A percentile compares a stretch with the other conserved stretches of the same genome.
phyloP scores from a whole-genome alignment of 768 basidiomycete genomes.

The Boletus pseudopeckii region DNA sequence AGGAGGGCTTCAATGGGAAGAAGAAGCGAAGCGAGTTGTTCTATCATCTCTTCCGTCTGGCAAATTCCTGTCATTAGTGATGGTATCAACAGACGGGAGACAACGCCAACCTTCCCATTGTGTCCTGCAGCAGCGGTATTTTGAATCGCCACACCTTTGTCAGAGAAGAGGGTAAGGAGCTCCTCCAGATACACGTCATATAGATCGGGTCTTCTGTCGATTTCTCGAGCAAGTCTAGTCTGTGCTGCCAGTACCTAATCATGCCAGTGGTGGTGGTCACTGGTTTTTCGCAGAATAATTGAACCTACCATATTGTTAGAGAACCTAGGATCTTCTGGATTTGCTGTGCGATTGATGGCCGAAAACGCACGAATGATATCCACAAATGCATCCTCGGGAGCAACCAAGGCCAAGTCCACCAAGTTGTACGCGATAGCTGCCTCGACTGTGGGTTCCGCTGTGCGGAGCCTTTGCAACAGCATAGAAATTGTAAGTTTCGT shows the following conservation, averaged over 20 bases:
- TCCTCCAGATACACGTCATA: conserved; percentile 82
- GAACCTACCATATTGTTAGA: conserved; percentile 81
- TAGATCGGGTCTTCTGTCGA: conserved; percentile 69
- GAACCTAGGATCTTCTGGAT: conserved; percentile 82
- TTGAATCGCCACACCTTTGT: conserved; percentile 90
- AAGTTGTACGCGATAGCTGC: conserved; percentile 90
- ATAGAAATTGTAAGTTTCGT: conserved; percentile 88
- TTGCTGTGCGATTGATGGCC: conserved; percentile 77
- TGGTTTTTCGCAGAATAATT: background rate
- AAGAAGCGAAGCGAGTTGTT: conserved; percentile 82
- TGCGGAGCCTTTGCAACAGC: conserved; percentile 82
- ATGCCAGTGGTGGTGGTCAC: background rate
- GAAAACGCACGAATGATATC: conserved; percentile 88
- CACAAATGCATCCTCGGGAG: conserved; percentile 70
- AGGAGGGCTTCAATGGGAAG: conserved; percentile 90
- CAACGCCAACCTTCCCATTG: conserved; percentile 54
- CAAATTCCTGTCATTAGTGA: conserved; percentile 1
- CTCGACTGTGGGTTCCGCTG: conserved; percentile 84
- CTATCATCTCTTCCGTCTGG: conserved; percentile 79
- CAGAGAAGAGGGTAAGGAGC: conserved; percentile 78
- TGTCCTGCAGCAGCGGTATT: conserved; percentile 67
- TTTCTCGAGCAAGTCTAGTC: conserved; percentile 80
- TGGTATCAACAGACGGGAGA: conserved; percentile 2
- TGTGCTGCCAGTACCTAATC: conserved; percentile 82
- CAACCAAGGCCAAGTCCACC: conserved; percentile 81